These are phyloP conservation scores for Scleromitrula shiraiana DNA, from an alignment of 2,329 filamentous ascomycete genomes.

Conservation along the genomic window DNA sequence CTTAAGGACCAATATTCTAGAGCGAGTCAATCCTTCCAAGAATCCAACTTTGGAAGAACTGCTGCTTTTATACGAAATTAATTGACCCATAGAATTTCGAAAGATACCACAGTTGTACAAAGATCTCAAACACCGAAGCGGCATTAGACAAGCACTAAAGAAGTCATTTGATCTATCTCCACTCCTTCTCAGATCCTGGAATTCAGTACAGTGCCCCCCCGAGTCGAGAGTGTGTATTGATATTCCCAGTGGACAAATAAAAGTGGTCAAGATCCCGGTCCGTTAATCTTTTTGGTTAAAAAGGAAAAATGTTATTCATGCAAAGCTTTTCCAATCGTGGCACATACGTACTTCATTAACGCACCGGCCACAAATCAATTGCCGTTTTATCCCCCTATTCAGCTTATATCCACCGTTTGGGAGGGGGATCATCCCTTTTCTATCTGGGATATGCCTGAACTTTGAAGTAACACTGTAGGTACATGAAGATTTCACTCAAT, in stretches of 20 bases:
- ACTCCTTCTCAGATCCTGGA: too few relatives aligned
- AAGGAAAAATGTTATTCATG: conserved; percentile 7
- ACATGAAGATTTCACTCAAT: too few relatives aligned
- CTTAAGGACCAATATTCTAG: too few relatives aligned
- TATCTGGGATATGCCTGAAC: not conserved
- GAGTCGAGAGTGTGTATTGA: too few relatives aligned
- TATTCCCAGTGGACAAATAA: not conserved
- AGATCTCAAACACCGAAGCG: not conserved
- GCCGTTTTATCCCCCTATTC: conserved; percentile 7
- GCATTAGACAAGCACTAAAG: too few relatives aligned
- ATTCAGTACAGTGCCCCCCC: too few relatives aligned
- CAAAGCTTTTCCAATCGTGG: conserved; percentile 1
- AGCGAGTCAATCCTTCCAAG: too few relatives aligned
- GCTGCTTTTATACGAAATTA: not conserved
- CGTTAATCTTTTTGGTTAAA: too few relatives aligned
- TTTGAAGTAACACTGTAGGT: too few relatives aligned
- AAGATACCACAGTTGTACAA: too few relatives aligned
- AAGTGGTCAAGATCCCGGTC: not conserved
- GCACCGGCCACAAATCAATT: not conserved
- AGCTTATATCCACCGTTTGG: not conserved
- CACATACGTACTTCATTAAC: not conserved
- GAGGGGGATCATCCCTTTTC: not conserved
- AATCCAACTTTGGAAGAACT: too few relatives aligned
- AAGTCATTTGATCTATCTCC: too few relatives aligned
- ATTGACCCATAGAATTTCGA: not conserved